phyloP scores from a whole-genome alignment of 1,284 basidiomycete genomes.

The Boletus smithii region DNA sequence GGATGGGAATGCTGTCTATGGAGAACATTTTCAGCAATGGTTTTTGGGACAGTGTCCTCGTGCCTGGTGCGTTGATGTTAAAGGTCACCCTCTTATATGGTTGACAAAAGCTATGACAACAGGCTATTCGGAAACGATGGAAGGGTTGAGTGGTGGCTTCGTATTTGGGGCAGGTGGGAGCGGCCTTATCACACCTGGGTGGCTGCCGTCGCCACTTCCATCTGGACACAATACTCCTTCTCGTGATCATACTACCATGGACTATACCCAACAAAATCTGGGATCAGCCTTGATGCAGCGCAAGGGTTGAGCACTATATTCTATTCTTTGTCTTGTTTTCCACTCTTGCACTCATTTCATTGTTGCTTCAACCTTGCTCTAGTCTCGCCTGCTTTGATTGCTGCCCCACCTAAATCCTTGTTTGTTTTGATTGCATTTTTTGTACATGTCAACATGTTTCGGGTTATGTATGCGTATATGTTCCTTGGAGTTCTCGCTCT shows the following conservation, averaged over 20 bases:
- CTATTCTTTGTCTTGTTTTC: conserved; percentile 3
- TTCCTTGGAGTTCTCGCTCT: background rate
- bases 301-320: conserved; percentile 22
- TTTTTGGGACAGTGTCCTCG: conserved; percentile 82
- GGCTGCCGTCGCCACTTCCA: conserved; percentile 31
- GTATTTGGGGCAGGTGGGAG: conserved; percentile 77
- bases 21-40: conserved; percentile 72
- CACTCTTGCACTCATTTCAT: conserved; percentile 2
- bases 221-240: conserved; percentile 33
- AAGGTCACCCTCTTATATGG: background rate
- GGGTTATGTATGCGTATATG: conserved; percentile 22
- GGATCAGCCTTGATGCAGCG: conserved; percentile 26
- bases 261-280: conserved; percentile 31
- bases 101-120: conserved; percentile 18
- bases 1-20: conserved; percentile 62
- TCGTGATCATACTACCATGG: conserved; percentile 24
- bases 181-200: conserved; percentile 41
- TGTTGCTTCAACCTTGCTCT: conserved; percentile 1
- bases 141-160: conserved; percentile 77
- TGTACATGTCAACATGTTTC: conserved; percentile 4
- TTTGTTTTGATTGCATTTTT: conserved; percentile 18
- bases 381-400: conserved; percentile 3
- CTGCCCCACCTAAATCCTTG: conserved; percentile 2
- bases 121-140: conserved; percentile 76
- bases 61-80: conserved; percentile 58